Evolutionary conservation across 1,284 basidiomycete genomes (phyloP).

Genomic region (Ustilago cynodontis): DNA sequence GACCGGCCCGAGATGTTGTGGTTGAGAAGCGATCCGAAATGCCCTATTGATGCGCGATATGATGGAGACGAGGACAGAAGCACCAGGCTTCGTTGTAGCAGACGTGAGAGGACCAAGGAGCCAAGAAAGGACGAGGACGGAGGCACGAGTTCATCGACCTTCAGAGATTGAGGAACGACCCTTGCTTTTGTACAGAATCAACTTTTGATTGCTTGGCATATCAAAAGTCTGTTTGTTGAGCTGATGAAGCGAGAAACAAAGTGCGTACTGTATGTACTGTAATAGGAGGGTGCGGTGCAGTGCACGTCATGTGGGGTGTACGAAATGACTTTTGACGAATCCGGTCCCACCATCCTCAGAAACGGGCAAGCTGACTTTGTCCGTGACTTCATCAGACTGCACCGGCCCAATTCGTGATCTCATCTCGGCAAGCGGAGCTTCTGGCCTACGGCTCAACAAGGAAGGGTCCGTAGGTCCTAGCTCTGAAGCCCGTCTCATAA

Average conservation of each 20-base stretch:
- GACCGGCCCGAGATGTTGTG: background rate
- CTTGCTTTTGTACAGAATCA: slow-evolving; percentile 9
- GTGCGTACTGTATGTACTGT: no score
- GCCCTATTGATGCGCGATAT: background rate
- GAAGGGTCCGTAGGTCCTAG: background rate
- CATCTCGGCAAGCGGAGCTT: background rate
- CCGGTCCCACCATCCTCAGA: background rate
- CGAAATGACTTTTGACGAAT: background rate
- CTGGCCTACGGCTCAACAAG: slow-evolving; percentile 1
- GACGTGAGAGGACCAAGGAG: background rate
- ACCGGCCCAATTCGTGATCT: background rate
- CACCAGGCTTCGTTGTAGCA: slow-evolving; percentile 21
- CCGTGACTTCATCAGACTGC: slow-evolving; percentile 4
- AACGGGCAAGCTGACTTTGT: background rate
- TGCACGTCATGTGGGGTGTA: slow-evolving; percentile 1
- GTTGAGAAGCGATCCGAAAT: slow-evolving; percentile 1
- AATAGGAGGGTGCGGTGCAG: background rate
- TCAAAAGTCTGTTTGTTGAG: background rate
- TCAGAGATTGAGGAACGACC: background rate
- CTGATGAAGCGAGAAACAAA: background rate
- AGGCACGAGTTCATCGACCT: slow-evolving; percentile 6
- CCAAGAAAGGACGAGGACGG: background rate
- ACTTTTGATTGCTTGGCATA: background rate
- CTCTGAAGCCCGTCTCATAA: background rate
- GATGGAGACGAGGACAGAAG: slow-evolving; percentile 10